Conservation (phyloP, 1,139 yeast species). For the Taphrina pruni region DNA sequence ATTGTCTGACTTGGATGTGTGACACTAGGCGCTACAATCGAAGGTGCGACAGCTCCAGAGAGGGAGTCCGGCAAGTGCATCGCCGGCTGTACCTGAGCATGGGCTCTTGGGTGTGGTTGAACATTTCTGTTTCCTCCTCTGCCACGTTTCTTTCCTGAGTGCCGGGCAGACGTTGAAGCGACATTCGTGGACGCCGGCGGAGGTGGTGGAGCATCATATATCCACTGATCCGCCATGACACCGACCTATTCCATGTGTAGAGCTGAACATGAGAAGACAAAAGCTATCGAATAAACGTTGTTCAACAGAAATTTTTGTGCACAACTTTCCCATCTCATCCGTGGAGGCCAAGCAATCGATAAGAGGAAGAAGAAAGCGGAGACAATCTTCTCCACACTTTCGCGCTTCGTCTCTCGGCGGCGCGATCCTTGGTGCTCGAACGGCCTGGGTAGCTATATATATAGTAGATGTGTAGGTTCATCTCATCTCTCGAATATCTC, state of each 20-base stretch:
- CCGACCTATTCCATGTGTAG: neutral
- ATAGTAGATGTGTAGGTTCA: no score
- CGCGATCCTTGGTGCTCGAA: no score
- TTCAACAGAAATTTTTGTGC: no score
- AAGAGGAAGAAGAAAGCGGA: neutral
- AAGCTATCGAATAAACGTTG: no score
- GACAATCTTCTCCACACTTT: conserved; percentile 9
- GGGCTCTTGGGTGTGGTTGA: neutral
- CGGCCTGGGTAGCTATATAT: no score
- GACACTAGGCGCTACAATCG: neutral
- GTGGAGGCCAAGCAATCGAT: neutral
- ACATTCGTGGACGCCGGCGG: conserved; percentile 12
- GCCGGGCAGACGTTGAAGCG: neutral
- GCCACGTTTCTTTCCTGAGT: neutral
- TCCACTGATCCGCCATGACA: conserved; percentile 10
- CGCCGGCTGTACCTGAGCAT: conserved; percentile 13
- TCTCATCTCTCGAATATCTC: no score
- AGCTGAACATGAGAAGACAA: no score
- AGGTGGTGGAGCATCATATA: conserved; percentile 32
- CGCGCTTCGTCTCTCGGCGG: neutral
- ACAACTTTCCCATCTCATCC: neutral
- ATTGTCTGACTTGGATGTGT: neutral
- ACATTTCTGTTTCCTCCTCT: conserved; percentile 5
- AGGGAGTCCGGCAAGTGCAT: conserved; percentile 1
- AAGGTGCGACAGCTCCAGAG: no score